Evolutionary conservation across 2,329 filamentous ascomycete species (phyloP).

Genomic region (Capronia epimyces): DNA sequence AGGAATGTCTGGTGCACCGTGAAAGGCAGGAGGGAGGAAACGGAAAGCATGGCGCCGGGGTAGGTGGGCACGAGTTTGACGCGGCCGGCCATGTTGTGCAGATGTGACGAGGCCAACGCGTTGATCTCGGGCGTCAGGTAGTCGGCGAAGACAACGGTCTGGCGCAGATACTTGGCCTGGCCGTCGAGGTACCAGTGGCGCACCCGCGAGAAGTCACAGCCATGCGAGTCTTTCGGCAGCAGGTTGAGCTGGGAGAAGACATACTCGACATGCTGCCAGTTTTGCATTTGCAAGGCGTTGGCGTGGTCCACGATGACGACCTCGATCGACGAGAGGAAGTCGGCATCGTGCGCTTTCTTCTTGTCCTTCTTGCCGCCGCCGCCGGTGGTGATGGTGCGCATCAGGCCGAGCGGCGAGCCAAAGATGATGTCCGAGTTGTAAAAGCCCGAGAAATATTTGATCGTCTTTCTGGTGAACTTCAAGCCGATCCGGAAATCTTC

Average conservation of each 20-base stretch:
- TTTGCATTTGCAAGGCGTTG: slow-evolving; percentile 92
- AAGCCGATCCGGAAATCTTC: slow-evolving; percentile 95
- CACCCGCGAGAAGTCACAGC: slow-evolving; percentile 88
- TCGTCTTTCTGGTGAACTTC: slow-evolving; percentile 92
- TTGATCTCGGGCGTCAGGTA: slow-evolving; percentile 88
- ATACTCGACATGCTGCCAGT: slow-evolving; percentile 93
- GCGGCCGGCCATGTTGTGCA: slow-evolving; percentile 76
- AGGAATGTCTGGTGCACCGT: slow-evolving; percentile 82
- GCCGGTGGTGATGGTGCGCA: slow-evolving; percentile 76
- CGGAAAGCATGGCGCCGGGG: slow-evolving; percentile 64
- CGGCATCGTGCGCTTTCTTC: slow-evolving; percentile 65
- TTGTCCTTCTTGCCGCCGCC: slow-evolving; percentile 34
- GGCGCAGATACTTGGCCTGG: slow-evolving; percentile 71
- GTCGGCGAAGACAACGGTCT: slow-evolving; percentile 74
- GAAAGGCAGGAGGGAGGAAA: slow-evolving; percentile 50
- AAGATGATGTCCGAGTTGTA: slow-evolving; percentile 95
- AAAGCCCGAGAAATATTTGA: slow-evolving; percentile 92
- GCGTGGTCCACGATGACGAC: slow-evolving; percentile 85
- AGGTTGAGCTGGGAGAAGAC: slow-evolving; percentile 88
- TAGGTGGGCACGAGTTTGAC: slow-evolving; percentile 67
- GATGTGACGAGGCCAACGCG: slow-evolving; percentile 67
- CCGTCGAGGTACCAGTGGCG: slow-evolving; percentile 89
- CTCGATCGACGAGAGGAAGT: slow-evolving; percentile 88
- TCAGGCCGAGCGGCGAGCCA: slow-evolving; percentile 80
- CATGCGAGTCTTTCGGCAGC: slow-evolving; percentile 82